Evolutionary conservation across 2,329 filamentous ascomycete species (phyloP), one percentile per base, ranked within the genome.

Genomic region (Cercospora canescens): DNA sequence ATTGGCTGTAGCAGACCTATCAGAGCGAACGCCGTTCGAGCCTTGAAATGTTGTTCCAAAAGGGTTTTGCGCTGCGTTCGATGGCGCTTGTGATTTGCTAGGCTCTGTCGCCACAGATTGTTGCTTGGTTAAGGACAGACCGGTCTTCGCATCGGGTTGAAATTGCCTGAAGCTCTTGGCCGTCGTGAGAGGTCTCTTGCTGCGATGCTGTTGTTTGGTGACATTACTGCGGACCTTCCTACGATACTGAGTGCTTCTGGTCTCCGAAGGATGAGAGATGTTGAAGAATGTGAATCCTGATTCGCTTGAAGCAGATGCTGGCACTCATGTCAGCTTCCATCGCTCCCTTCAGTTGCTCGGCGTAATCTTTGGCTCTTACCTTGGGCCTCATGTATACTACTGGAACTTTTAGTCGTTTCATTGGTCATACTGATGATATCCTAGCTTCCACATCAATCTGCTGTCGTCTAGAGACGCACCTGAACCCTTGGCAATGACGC

Each of bases 171-270:
- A 39, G 16, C 35, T 56, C 3, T 41, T 39, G 35, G 32, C 45
- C 6, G 52, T 35, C n/a, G 32, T 56, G 14, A 21, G 52, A 4
- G 28, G 30, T 24, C 28, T 62, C 6, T n/a, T 30, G 45, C 16
- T 2, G 4, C 50, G 60, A 39, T 62, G 60, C n/a, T 56, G 60
- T 18, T 37, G 11, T 6, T 52, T 41, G 21, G 60, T 62, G 50
- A 62, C 48, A 62, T 62, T 50, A 39, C 60, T 62, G 32, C 60
- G 60, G 34, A 62, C 48, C 16, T 56, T 8, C 7, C 6, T 56
- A 4, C 52, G 52, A 35, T 56, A 35, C 52, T 56, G 52, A 6
- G 52, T 18, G 28, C 28, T 56, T 35, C 32, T 35, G 1, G 32
- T 30, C 35, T 56, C 28, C 35, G 52, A 32, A 16, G 52, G 52